A percentile compares a stretch with the other conserved stretches of the same genome.
Conservation (phyloP, 371 early-diverging fungal genomes). For the Coemansia sp. region DNA sequence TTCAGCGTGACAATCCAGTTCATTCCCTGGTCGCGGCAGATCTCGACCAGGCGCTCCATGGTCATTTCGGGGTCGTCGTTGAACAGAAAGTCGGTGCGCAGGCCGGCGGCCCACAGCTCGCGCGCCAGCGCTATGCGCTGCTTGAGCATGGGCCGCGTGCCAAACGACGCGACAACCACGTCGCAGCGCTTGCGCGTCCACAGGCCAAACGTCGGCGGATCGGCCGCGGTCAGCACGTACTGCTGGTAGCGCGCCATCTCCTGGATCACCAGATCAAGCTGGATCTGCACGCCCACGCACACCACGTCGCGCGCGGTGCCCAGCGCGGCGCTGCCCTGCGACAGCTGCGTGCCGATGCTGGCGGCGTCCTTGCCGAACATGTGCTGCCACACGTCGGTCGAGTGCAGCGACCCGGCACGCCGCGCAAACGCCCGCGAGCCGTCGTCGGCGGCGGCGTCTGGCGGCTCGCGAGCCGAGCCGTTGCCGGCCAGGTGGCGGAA, state of each 20-base stretch:
- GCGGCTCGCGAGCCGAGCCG: background rate
- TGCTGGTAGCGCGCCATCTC: constrained; percentile 71
- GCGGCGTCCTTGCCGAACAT: constrained; percentile 16
- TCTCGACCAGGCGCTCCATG: constrained; percentile 62
- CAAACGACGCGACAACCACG: constrained; percentile 79
- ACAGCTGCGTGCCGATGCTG: constrained; percentile 39
- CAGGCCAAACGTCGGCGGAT: constrained; percentile 59
- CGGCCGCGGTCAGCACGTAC: constrained; percentile 46
- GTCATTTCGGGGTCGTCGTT: constrained; percentile 67
- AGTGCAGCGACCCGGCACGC: constrained; percentile 33
- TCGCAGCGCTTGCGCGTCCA: constrained; percentile 65
- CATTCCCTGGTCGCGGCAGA: constrained; percentile 70
- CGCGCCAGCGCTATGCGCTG: constrained; percentile 71
- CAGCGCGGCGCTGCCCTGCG: constrained; percentile 42
- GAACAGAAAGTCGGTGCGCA: constrained; percentile 74
- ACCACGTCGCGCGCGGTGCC: constrained; percentile 58
- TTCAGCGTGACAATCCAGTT: constrained; percentile 81
- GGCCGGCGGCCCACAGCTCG: constrained; percentile 72
- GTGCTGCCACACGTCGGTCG: constrained; percentile 41
- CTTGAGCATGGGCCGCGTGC: constrained; percentile 59
- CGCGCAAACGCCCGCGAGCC: constrained; percentile 34
- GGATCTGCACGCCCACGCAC: constrained; percentile 78
- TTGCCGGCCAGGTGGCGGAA: constrained; percentile 58
- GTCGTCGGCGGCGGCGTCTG: background rate
- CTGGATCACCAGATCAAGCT: constrained; percentile 70